Percentiles rank a stretch among this genome's conserved stretches.
phyloP scores from a whole-genome alignment of 768 basidiomycete genomes.

The Daedalea quercina region DNA sequence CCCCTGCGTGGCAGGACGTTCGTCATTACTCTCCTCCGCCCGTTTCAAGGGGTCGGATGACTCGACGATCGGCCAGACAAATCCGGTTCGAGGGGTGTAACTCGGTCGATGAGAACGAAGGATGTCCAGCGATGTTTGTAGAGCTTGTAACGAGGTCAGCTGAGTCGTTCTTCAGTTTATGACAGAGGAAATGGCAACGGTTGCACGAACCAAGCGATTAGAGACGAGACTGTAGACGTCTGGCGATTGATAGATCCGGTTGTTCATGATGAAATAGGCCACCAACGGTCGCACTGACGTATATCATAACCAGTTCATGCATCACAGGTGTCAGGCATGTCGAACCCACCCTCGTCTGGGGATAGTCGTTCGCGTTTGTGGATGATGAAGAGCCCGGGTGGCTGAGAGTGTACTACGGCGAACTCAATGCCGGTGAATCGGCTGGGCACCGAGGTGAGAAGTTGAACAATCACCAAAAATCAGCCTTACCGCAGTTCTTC shows the following conservation, averaged over 20 bases:
- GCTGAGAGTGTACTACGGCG: slow-evolving; percentile 71
- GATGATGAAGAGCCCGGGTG: slow-evolving; percentile 81
- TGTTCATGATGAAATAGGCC: slow-evolving; percentile 84
- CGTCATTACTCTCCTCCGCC: neutral
- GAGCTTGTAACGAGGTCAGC: slow-evolving; percentile 62
- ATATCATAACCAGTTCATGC: slow-evolving; percentile 1
- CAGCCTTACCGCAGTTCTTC: slow-evolving; percentile 73
- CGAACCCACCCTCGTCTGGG: slow-evolving; percentile 67
- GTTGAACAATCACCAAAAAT: neutral
- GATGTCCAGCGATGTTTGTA: slow-evolving; percentile 73
- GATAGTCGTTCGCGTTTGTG: slow-evolving; percentile 84
- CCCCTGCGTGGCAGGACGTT: slow-evolving; percentile 5
- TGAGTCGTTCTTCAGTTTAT: slow-evolving; percentile 18
- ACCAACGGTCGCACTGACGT: slow-evolving; percentile 64
- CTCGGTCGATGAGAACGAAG: slow-evolving; percentile 71
- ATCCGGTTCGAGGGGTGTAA: slow-evolving; percentile 78
- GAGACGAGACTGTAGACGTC: slow-evolving; percentile 80
- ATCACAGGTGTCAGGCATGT: neutral
- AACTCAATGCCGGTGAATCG: slow-evolving; percentile 88
- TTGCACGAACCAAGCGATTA: slow-evolving; percentile 61
- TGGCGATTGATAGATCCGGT: slow-evolving; percentile 84
- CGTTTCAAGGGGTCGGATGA: slow-evolving; percentile 29
- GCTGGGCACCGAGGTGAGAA: slow-evolving; percentile 31
- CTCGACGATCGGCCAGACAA: slow-evolving; percentile 79
- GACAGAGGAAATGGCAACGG: neutral